Evolutionary conservation across 208 protist genomes (phyloP), one percentile per base, ranked within the genome.

Genomic region (Trypanosoma platydactyli): DNA sequence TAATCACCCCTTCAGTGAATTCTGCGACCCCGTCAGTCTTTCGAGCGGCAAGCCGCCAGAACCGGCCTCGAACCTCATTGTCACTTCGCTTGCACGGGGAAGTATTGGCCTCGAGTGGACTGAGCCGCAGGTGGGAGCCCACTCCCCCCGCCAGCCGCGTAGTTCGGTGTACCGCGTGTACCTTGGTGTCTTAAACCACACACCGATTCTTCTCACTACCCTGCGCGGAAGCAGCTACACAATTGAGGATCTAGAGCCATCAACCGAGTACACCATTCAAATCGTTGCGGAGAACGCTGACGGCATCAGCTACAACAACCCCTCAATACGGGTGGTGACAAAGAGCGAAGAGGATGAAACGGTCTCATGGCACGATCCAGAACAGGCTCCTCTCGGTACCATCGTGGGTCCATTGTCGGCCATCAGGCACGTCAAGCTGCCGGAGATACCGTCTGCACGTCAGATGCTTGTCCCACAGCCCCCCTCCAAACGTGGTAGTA

Each of bases 281-380:
- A 68, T 97, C 20, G 84, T 92, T 16, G 88, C 83, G 15, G 84
- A 94, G 76, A 93, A 87, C 67, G 42, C 62, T 15, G 76, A 89
- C 68, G 92, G 92, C 46, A 80, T 93, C 20, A 94, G 88, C 71
- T 90, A 81, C 79, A 59, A 77, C 62, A 97, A 95, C 64, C 84
- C 88, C 5, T 78, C 81, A 48, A 64, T 97, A 12, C 81, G 79
- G 50, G 92, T 94, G 58, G 62, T 60, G 29, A 97, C 92, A 16
- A 83, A 81, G 63, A 54, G 64, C 1, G 86, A 87, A 67, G 56
- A 77, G 9, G 89, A 95, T 51, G 38, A 45, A 30, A 80, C 68
- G 30, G 70, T 89, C 0, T 5, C 41, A 6, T 40, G 22, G 12
- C 56, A 65, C 25, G 64, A 66, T 11, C 13, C 29, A 3, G 64